A percentile compares a stretch with the other conserved stretches of the same genome.
phyloP scores from a whole-genome alignment of 2,329 filamentous ascomycete species.

The Aspergillus aculeatinus region DNA sequence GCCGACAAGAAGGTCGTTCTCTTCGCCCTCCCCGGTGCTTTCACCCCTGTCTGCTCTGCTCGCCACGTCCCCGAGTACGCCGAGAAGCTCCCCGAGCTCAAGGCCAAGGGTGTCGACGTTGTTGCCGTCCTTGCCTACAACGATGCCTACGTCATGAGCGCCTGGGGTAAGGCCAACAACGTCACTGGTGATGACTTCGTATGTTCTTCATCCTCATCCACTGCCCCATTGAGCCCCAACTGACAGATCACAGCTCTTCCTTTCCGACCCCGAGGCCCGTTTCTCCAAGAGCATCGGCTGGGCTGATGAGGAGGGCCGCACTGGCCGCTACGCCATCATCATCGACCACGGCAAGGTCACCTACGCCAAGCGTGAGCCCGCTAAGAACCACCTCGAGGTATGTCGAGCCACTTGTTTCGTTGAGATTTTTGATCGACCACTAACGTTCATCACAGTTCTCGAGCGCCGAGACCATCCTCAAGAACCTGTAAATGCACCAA shows the following conservation, averaged over 20 bases:
- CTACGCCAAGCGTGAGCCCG: conserved; percentile 74
- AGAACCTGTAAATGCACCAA: conserved; percentile 34
- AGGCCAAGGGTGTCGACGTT: conserved; percentile 77
- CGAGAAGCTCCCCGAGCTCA: conserved; percentile 66
- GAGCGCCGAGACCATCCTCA: conserved; percentile 39
- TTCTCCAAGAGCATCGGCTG: conserved; percentile 80
- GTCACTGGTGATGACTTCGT: conserved; percentile 70
- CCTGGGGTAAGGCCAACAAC: conserved; percentile 85
- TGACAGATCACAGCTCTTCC: conserved; percentile 60
- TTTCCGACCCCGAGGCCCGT: conserved; percentile 68
- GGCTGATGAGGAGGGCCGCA: conserved; percentile 69
- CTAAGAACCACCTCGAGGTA: conserved; percentile 44
- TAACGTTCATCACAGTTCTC: conserved; percentile 34
- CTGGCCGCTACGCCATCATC: conserved; percentile 75
- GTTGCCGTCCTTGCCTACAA: conserved; percentile 81
- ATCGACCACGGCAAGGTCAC: conserved; percentile 79
- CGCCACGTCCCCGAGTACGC: conserved; percentile 80
- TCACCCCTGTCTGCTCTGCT: conserved; percentile 83
- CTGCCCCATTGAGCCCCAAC: neutral
- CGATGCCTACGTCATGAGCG: conserved; percentile 83
- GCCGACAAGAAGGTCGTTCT: conserved; percentile 69
- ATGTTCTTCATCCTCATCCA: conserved; percentile 28
- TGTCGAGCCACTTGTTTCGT: neutral
- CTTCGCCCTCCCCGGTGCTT: conserved; percentile 70
- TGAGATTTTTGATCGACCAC: neutral